A percentile compares a stretch with the other conserved stretches of the same genome.
These are phyloP conservation scores for Penicillium palitans DNA, from an alignment of 2,329 filamentous ascomycete genomes.

Conservation along the genomic window DNA sequence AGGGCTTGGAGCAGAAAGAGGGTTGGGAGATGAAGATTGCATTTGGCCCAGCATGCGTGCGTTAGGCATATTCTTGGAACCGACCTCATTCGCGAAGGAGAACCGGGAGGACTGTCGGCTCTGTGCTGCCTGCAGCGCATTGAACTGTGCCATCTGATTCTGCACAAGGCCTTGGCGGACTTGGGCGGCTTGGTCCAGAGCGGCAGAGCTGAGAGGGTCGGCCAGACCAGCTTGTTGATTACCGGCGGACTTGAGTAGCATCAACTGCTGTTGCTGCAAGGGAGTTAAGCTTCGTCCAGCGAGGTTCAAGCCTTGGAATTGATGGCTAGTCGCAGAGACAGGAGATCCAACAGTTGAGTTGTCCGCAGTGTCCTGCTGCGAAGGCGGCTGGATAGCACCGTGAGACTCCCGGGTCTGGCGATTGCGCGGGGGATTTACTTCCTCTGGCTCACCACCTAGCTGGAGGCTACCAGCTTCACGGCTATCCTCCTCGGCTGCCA, in stretches of 20 bases:
- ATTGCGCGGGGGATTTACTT: slow-evolving; percentile 57
- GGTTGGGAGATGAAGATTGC: slow-evolving; percentile 42
- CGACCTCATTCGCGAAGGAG: slow-evolving; percentile 71
- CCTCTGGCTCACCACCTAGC: slow-evolving; percentile 89
- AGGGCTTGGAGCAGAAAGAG: slow-evolving; percentile 39
- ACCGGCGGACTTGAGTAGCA: slow-evolving; percentile 60
- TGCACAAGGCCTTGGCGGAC: slow-evolving; percentile 49
- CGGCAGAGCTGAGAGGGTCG: slow-evolving; percentile 39
- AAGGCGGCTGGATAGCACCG: slow-evolving; percentile 71
- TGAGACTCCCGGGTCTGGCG: slow-evolving; percentile 59
- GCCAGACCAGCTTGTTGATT: slow-evolving; percentile 62
- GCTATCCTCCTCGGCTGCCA: slow-evolving; percentile 66
- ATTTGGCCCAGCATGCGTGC: slow-evolving; percentile 56
- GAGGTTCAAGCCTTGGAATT: slow-evolving; percentile 58
- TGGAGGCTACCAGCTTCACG: slow-evolving; percentile 83
- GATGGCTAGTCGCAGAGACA: slow-evolving; percentile 41
- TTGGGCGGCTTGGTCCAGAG: slow-evolving; percentile 45
- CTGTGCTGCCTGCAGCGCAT: slow-evolving; percentile 63
- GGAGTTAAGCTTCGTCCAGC: slow-evolving; percentile 75
- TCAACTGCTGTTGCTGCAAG: slow-evolving; percentile 72
- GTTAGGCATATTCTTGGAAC: slow-evolving; percentile 56
- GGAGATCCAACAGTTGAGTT: slow-evolving; percentile 46
- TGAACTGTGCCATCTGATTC: slow-evolving; percentile 50
- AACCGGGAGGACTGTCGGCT: slow-evolving; percentile 82
- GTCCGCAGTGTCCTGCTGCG: slow-evolving; percentile 61